Percentiles rank a stretch among this genome's conserved stretches.
These are phyloP conservation scores for Pulveroboletus ravenelii DNA, from an alignment of 768 basidiomycete genomes.

Conservation along the genomic window DNA sequence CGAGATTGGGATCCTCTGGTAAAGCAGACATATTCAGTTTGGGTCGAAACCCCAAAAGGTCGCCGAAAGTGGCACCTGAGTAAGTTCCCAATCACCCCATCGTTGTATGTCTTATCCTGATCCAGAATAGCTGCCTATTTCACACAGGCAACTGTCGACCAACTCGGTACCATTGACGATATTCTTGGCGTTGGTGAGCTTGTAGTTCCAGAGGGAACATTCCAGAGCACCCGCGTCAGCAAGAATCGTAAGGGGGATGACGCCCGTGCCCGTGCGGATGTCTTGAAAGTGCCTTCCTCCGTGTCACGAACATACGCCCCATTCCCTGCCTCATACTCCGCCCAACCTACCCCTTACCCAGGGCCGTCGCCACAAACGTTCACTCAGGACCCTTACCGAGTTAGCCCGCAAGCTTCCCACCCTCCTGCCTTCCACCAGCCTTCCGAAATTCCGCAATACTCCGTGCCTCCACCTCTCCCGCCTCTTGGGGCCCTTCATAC, in stretches of 20 bases:
- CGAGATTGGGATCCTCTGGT: conserved; percentile 66
- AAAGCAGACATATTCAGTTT: conserved; percentile 83
- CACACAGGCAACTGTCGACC: conserved; percentile 69
- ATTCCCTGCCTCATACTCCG: conserved; percentile 34
- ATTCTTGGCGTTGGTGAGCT: conserved; percentile 54
- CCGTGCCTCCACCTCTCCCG: conserved; percentile 25
- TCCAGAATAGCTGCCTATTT: conserved; percentile 70
- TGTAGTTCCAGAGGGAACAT: conserved; percentile 60
- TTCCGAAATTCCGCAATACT: conserved; percentile 27
- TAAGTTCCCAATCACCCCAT: conserved; percentile 33
- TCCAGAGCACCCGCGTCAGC: conserved; percentile 60
- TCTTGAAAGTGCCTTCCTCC: conserved; percentile 30
- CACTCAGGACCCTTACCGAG: conserved; percentile 22
- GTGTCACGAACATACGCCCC: conserved; percentile 39
- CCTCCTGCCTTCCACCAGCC: conserved; percentile 13
- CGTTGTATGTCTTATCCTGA: conserved; percentile 16
- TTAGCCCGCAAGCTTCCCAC: conserved; percentile 23
- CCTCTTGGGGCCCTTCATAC: conserved; percentile 19
- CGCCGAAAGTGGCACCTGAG: conserved; percentile 81
- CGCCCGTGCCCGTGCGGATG: conserved; percentile 26
- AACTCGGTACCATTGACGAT: conserved; percentile 67
- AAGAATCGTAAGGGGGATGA: conserved; percentile 48
- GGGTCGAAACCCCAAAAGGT: conserved; percentile 61
- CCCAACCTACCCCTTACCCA: conserved; percentile 23
- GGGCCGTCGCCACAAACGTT: conserved; percentile 20